These are phyloP conservation scores for Plantago rigida DNA, from an alignment of 305 asterid genomes.

Conservation along the genomic window DNA sequence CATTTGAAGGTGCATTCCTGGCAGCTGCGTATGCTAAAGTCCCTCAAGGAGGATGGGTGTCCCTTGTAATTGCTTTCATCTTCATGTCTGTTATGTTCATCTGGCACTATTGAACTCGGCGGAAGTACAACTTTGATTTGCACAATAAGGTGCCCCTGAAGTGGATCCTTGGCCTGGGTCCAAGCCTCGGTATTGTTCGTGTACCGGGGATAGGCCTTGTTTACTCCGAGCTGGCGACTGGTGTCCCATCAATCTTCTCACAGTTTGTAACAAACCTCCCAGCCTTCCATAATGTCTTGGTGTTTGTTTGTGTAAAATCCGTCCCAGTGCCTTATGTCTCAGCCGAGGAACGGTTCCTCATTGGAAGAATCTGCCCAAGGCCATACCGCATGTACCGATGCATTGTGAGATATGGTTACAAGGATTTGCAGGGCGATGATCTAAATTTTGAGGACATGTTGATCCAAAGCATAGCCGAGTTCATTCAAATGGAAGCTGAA, in stretches of 20 bases:
- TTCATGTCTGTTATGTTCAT: constrained; percentile 74
- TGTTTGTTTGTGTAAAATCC: constrained; percentile 86
- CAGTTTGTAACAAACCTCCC: constrained; percentile 92
- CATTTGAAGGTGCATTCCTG: constrained; percentile 57
- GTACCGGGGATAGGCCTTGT: constrained; percentile 93
- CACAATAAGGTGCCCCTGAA: constrained; percentile 85
- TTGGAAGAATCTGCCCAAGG: constrained; percentile 90
- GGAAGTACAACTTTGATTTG: constrained; percentile 79
- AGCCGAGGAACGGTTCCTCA: constrained; percentile 85
- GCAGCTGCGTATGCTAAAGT: constrained; percentile 56
- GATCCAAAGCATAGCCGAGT: constrained; percentile 86
- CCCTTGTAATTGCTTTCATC: constrained; percentile 57
- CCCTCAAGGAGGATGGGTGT: constrained; percentile 97
- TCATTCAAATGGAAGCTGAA: constrained; percentile 88
- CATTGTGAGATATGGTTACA: constrained; percentile 92
- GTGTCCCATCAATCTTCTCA: constrained; percentile 85
- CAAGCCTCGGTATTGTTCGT: constrained; percentile 88
- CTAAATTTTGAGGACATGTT: constrained; percentile 72
- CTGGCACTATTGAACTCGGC: constrained; percentile 91
- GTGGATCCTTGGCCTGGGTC: constrained; percentile 91
- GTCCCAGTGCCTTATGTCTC: constrained; percentile 82
- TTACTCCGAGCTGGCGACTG: constrained; percentile 88
- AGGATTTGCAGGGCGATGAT: constrained; percentile 78
- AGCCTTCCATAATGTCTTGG: constrained; percentile 82
- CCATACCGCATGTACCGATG: constrained; percentile 92